Conservation (phyloP, 257 asterid species). For the Echium plantagineum region DNA sequence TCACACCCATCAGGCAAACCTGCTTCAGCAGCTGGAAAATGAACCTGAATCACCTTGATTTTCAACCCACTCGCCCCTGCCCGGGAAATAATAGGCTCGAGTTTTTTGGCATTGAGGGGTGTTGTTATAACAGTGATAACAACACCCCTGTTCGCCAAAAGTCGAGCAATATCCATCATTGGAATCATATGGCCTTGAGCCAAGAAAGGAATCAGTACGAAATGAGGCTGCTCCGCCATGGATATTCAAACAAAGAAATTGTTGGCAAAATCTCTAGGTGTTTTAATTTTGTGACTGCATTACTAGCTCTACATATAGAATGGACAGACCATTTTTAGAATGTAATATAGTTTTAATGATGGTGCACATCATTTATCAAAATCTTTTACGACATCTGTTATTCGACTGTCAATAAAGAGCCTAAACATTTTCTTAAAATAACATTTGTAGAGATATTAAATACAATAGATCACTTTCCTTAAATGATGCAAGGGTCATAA, state of each 20-base stretch:
- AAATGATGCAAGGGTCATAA: too few relatives aligned
- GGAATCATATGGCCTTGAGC: conserved; percentile 60
- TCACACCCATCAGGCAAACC: conserved; percentile 43
- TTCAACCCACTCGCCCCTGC: conserved; percentile 18
- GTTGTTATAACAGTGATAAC: conserved; percentile 38
- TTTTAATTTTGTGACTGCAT: background rate
- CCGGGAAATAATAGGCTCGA: conserved; percentile 19
- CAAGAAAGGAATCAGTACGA: conserved; percentile 46
- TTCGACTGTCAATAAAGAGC: conserved; percentile 16
- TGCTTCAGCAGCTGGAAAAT: conserved; percentile 29
- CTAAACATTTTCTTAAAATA: too few relatives aligned
- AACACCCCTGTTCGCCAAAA: conserved; percentile 27
- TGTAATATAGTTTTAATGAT: background rate
- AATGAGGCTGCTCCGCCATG: conserved; percentile 32
- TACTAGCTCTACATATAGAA: background rate
- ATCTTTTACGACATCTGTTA: too few relatives aligned
- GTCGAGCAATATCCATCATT: conserved; percentile 38
- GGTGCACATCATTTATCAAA: too few relatives aligned
- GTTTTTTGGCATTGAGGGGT: conserved; percentile 28
- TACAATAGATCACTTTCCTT: too few relatives aligned
- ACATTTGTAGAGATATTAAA: too few relatives aligned
- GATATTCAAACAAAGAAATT: background rate
- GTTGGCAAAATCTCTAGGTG: conserved; percentile 8
- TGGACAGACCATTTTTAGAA: conserved; percentile 1
- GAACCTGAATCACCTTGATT: conserved; percentile 21